phyloP scores from a whole-genome alignment of 768 basidiomycete species.

The Baorangia bicolor region DNA sequence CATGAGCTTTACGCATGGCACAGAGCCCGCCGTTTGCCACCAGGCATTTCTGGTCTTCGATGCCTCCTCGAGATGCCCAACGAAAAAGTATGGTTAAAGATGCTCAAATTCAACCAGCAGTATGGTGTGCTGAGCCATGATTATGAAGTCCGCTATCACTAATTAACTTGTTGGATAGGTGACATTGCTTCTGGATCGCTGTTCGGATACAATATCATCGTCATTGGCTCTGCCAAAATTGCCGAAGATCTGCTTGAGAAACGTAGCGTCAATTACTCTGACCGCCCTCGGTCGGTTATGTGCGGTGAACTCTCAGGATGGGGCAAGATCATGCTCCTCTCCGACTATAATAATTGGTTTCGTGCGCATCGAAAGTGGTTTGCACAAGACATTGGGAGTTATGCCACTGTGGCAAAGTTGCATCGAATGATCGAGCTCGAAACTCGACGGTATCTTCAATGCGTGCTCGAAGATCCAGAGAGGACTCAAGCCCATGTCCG shows the following conservation, averaged over 20 bases:
- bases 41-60: constrained; percentile 14
- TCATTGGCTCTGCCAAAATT: constrained; percentile 43
- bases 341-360: constrained; percentile 15
- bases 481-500: not conserved
- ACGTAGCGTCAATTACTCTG: constrained; percentile 42
- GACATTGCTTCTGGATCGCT: constrained; percentile 14
- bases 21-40: constrained; percentile 9
- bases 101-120: constrained; percentile 8
- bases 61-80: constrained; percentile 10
- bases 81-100: constrained; percentile 11
- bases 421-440: constrained; percentile 17
- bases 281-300: constrained; percentile 22
- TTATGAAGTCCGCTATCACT: not conserved
- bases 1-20: not conserved
- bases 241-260: constrained; percentile 48
- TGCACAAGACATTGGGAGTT: constrained; percentile 16
- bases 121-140: constrained; percentile 5
- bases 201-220: constrained; percentile 34
- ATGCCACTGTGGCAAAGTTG: constrained; percentile 2
- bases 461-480: constrained; percentile 6
- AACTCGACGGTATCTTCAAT: constrained; percentile 6
- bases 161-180: constrained; percentile 1
- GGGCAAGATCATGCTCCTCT: constrained; percentile 20
- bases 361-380: constrained; percentile 19
- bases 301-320: constrained; percentile 21